Evolutionary conservation across 176 grass and related monocot genomes (phyloP).

Genomic region (Raddia guianensis): DNA sequence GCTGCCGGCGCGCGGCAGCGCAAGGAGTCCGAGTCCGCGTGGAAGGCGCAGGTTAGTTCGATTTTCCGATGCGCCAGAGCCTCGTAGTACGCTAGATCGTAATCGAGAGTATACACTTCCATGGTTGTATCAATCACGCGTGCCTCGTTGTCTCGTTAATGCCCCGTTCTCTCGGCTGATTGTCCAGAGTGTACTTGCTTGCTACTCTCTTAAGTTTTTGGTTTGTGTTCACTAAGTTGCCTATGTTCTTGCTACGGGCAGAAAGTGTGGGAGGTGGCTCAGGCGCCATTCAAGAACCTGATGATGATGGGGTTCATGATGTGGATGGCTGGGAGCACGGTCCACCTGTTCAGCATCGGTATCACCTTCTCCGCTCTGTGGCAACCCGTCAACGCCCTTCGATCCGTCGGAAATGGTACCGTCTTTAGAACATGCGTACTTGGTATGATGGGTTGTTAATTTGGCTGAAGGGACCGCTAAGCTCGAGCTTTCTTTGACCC

Average conservation of each 20-base stretch:
- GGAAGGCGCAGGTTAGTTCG: conserved; percentile 77
- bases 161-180: background rate
- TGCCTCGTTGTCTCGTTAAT: background rate
- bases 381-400: conserved; percentile 79
- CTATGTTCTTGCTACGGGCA: conserved; percentile 40
- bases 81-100: conserved; percentile 8
- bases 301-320: conserved; percentile 99
- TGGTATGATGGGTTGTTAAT: background rate
- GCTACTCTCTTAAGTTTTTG: conserved; percentile 6
- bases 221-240: background rate
- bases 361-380: conserved; percentile 96
- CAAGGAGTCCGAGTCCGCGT: conserved; percentile 81
- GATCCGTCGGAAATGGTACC: conserved; percentile 84
- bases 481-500: background rate
- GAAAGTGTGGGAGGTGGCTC: conserved; percentile 99
- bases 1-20: conserved; percentile 75
- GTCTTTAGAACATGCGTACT: background rate
- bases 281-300: conserved; percentile 94
- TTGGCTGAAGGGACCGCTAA: background rate
- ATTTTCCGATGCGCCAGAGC: background rate
- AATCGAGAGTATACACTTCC: background rate
- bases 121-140: background rate
- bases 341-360: conserved; percentile 96
- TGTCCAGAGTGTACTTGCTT: background rate
- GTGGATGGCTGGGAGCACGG: conserved; percentile 98